A percentile compares a stretch with the other conserved stretches of the same genome.
Evolutionary conservation across 345 rosid genomes (phyloP).

Genomic region (Eucalyptus cloeziana): DNA sequence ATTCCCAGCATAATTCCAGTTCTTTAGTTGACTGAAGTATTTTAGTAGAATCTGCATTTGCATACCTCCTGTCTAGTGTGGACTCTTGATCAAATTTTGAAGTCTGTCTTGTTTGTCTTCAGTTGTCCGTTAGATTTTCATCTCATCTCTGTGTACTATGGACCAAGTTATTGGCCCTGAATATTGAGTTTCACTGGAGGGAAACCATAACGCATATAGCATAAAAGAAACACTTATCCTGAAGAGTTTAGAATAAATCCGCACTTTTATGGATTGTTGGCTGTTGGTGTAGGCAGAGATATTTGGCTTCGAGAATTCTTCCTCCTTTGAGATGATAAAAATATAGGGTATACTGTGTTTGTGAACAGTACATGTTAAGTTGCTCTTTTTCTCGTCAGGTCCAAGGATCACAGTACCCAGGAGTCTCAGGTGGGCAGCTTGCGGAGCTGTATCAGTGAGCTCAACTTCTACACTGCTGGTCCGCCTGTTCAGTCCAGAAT

Average conservation of each 20-base stretch:
- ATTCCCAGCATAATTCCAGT: not conserved
- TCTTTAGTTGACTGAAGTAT: not conserved
- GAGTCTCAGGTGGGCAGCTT: slow-evolving; percentile 82
- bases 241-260: not conserved
- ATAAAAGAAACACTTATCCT: not conserved
- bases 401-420: slow-evolving; percentile 54
- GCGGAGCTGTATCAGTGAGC: slow-evolving; percentile 68
- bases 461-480: slow-evolving; percentile 63
- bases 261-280: not conserved
- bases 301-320: not conserved
- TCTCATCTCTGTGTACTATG: not conserved
- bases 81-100: not conserved
- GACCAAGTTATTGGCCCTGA: not conserved
- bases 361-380: not conserved
- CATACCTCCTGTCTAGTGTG: not conserved
- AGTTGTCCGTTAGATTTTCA: not conserved
- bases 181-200: not conserved
- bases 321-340: not conserved
- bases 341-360: not conserved
- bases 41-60: not conserved
- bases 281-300: not conserved
- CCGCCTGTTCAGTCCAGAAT: slow-evolving; percentile 81
- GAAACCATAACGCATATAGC: not conserved
- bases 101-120: not conserved
- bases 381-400: slow-evolving; percentile 11